These are phyloP conservation scores for Suillus spraguei DNA, from an alignment of 768 basidiomycete genomes.

Conservation along the genomic window DNA sequence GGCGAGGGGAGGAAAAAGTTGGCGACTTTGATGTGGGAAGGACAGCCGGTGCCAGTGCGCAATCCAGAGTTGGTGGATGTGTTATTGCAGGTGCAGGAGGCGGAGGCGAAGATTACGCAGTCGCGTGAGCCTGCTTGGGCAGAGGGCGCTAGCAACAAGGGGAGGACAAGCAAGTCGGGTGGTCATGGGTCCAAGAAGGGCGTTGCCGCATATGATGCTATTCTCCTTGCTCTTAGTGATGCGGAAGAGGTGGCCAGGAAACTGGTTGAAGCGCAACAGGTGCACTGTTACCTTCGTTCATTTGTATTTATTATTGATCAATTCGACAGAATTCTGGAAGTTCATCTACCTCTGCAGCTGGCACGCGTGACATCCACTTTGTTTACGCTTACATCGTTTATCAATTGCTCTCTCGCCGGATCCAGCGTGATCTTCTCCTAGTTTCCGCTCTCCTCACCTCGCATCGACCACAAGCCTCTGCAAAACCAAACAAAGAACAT, in stretches of 20 bases:
- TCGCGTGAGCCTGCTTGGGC: slow-evolving; percentile 28
- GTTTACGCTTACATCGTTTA: slow-evolving; percentile 87
- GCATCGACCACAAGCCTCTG: slow-evolving; percentile 34
- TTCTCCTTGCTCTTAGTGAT: slow-evolving; percentile 84
- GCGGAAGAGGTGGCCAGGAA: slow-evolving; percentile 85
- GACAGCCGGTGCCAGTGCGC: slow-evolving; percentile 78
- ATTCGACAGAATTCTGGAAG: slow-evolving; percentile 44
- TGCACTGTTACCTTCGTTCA: slow-evolving; percentile 29
- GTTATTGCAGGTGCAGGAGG: slow-evolving; percentile 79
- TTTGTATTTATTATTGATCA: slow-evolving; percentile 7
- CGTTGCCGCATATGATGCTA: slow-evolving; percentile 86
- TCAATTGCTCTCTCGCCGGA: slow-evolving; percentile 84
- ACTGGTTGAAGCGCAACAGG: slow-evolving; percentile 84
- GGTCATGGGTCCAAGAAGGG: slow-evolving; percentile 61
- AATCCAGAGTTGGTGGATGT: slow-evolving; percentile 92
- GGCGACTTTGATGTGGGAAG: slow-evolving; percentile 74
- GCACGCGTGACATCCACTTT: slow-evolving; percentile 75
- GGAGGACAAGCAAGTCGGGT: slow-evolving; percentile 37
- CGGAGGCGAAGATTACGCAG: slow-evolving; percentile 58
- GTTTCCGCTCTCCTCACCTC: slow-evolving; percentile 62
- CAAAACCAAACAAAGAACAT: slow-evolving; percentile 44
- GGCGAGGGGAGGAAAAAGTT: slow-evolving; percentile 56
- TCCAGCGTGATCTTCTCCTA: slow-evolving; percentile 85
- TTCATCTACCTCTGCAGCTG: slow-evolving; percentile 39
- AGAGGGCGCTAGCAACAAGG: slow-evolving; percentile 30